phyloP scores from a whole-genome alignment of 495 filamentous ascomycete genomes.

The Daldinia grandis region DNA sequence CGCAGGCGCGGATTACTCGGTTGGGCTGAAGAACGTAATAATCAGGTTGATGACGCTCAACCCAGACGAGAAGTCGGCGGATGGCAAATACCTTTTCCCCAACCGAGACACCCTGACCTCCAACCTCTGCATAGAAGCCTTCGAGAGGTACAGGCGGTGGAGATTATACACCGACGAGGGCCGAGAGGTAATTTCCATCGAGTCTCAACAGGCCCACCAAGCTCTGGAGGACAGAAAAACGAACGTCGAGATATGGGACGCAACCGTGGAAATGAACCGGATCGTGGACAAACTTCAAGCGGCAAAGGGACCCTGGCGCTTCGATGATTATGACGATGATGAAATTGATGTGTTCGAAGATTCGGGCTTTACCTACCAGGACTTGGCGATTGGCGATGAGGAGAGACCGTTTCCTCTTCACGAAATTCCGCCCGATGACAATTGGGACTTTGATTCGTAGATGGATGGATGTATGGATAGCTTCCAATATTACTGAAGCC shows the following conservation, averaged over 20 bases:
- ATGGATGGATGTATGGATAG: background rate
- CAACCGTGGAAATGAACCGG: background rate
- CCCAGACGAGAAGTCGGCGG: slow-evolving; percentile 25
- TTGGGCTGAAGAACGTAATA: slow-evolving; percentile 34
- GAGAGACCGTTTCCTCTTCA: background rate
- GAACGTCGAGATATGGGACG: background rate
- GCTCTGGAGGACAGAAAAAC: background rate
- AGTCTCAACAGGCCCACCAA: background rate
- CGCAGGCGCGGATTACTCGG: slow-evolving; percentile 16
- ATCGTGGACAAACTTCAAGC: background rate
- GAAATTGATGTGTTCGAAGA: background rate
- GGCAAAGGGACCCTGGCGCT: background rate
- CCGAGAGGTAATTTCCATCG: background rate
- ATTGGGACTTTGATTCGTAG: background rate
- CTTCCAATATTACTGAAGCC: background rate
- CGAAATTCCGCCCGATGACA: background rate
- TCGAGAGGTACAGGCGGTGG: background rate
- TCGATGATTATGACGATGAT: background rate
- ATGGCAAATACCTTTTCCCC: background rate
- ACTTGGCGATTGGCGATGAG: background rate
- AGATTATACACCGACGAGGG: slow-evolving; percentile 6
- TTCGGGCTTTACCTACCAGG: background rate
- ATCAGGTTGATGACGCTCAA: slow-evolving; percentile 39
- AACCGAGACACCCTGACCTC: slow-evolving; percentile 23
- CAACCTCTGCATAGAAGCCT: slow-evolving; percentile 6